Conservation (phyloP, 2,329 filamentous ascomycete genomes). For the Leptosphaerulina australis region DNA sequence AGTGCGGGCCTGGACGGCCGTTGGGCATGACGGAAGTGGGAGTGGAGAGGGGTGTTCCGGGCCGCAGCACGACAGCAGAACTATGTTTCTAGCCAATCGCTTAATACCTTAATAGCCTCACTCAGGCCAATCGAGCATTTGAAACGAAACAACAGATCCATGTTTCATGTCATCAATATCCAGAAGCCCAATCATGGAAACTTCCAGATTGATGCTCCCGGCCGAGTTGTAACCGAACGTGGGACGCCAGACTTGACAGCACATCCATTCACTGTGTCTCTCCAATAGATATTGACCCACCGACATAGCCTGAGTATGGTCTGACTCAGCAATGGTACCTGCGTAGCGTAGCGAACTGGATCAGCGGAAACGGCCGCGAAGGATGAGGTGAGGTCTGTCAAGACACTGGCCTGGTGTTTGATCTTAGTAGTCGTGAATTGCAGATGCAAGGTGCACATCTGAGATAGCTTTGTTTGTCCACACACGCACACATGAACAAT, state of each 20-base stretch:
- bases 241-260: conserved; percentile 14
- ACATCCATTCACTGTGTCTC: conserved; percentile 18
- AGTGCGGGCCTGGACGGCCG: conserved; percentile 2
- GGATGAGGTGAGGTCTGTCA: conserved; percentile 11
- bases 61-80: conserved; percentile 12
- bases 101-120: conserved; percentile 23
- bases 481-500: neutral
- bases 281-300: conserved; percentile 15
- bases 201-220: conserved; percentile 9
- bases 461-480: neutral
- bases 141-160: conserved; percentile 23
- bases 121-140: conserved; percentile 16
- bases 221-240: conserved; percentile 13
- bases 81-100: conserved; percentile 28
- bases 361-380: conserved; percentile 14
- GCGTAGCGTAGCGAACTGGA: conserved; percentile 14
- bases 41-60: conserved; percentile 16
- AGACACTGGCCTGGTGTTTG: too few relatives aligned
- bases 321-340: conserved; percentile 17
- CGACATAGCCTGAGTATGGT: conserved; percentile 4
- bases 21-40: conserved; percentile 18
- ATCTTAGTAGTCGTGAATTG: too few relatives aligned
- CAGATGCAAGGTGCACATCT: too few relatives aligned
- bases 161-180: conserved; percentile 12
- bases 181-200: conserved; percentile 10